These are phyloP conservation scores for Cystobasidium pallidum DNA, from an alignment of 1,284 basidiomycete genomes.

Conservation along the genomic window DNA sequence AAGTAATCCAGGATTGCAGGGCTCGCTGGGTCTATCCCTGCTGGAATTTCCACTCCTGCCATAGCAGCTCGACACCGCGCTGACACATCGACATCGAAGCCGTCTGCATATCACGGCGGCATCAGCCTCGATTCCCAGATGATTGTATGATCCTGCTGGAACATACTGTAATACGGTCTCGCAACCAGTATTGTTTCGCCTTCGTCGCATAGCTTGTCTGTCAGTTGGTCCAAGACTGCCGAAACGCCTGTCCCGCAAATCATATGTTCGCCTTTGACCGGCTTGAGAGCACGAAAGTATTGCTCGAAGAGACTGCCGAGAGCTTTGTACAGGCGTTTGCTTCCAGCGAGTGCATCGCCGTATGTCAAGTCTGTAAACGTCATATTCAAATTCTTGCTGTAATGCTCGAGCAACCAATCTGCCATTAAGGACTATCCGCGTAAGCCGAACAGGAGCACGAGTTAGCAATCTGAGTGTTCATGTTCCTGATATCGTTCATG, in stretches of 20 bases:
- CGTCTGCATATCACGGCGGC: slow-evolving; percentile 39
- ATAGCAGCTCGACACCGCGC: slow-evolving; percentile 52
- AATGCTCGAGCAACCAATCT: slow-evolving; percentile 53
- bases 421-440: slow-evolving; percentile 50
- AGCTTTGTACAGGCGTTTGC: slow-evolving; percentile 45
- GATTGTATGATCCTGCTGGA: not conserved
- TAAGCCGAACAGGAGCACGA: too few species aligned
- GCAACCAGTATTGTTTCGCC: slow-evolving; percentile 58
- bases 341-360: slow-evolving; percentile 45
- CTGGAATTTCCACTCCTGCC: slow-evolving; percentile 52
- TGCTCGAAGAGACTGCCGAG: slow-evolving; percentile 43
- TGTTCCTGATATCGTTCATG: too few species aligned
- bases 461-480: too few species aligned
- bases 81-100: slow-evolving; percentile 51
- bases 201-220: slow-evolving; percentile 57
- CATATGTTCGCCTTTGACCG: slow-evolving; percentile 52
- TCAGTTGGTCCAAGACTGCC: slow-evolving; percentile 57
- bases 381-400: slow-evolving; percentile 48
- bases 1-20: slow-evolving; percentile 38
- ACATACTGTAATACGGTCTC: slow-evolving; percentile 52
- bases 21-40: slow-evolving; percentile 32
- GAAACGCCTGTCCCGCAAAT: slow-evolving; percentile 51
- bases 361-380: slow-evolving; percentile 42
- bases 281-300: slow-evolving; percentile 46
- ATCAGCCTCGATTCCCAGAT: not conserved